Evolutionary conservation across 345 rosid genomes (phyloP), one percentile per base, ranked within the genome.

Genomic region (Populus davidiana): DNA sequence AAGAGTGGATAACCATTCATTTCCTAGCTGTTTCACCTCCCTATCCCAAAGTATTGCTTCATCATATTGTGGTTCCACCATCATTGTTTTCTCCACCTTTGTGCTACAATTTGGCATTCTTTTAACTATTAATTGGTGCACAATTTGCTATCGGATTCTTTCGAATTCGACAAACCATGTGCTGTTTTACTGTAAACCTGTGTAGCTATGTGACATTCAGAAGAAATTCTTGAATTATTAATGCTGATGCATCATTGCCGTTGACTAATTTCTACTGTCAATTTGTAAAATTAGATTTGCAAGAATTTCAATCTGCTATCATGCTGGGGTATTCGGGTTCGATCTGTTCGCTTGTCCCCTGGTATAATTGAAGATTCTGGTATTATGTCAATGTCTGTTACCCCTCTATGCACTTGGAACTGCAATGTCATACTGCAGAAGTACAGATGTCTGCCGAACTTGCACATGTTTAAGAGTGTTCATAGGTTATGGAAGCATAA

Each of bases 401-500:
- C 65, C 47, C 47, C 41, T 73, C 49, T 14, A 3, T 41, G 27
- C 10, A 41, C 52, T 29, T 49, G 25, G 62, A 70, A 16, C 54
- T 27, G 50, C 27, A 69, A 8, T 38, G 31, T 27, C 16, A 7
- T 54, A 17, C 11, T 29, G 21, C 61, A 17, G 17, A 11, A 71
- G 52, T 6, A 21, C 9, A 13, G 64, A 56, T 54, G 75, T 12
- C 47, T 8, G 75, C 75, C 50, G 12, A 23, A 6, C 6, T n/a
- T 54, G 67, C 67, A 54, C n/a, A 59, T 35, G 61, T 59, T 89
- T 18, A n/a, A 72, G 14, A 21, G 67, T n/a, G 11, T 47, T 3
- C 1, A 12, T 49, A 17, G 5, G 61, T 21, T 18, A 20, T 5
- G n/a, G 20, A 52, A 20, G 8, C 23, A 54, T 54, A 43, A 43